Percentiles rank a stretch among this genome's conserved stretches.
These are phyloP conservation scores for Parafenestella ontariensis DNA, from an alignment of 2,329 filamentous ascomycete species.

Conservation along the genomic window DNA sequence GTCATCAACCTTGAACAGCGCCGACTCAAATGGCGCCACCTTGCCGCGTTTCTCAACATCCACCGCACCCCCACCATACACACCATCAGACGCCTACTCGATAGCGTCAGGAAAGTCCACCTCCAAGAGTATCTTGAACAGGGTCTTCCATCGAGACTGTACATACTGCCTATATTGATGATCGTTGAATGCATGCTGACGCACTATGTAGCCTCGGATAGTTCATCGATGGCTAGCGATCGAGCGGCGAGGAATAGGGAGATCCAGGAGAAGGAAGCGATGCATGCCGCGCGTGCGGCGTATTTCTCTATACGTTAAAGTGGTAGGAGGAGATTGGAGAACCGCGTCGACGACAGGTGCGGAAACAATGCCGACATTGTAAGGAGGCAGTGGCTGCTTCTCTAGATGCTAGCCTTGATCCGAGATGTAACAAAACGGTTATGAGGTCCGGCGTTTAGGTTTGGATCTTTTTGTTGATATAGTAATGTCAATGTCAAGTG, in stretches of 20 bases:
- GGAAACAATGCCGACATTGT: neutral
- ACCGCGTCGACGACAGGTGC: too few species aligned
- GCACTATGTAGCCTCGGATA: conserved; percentile 1
- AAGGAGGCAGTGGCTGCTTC: too few species aligned
- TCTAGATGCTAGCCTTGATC: too few species aligned
- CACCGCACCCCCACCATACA: conserved; percentile 16
- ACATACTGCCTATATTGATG: neutral
- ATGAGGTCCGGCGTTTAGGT: neutral
- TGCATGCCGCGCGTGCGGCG: conserved; percentile 15
- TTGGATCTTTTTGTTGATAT: neutral
- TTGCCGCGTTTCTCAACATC: conserved; percentile 3
- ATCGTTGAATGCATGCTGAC: neutral
- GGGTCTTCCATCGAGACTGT: conserved; percentile 21
- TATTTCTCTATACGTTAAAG: conserved; percentile 11
- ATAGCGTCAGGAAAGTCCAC: conserved; percentile 16
- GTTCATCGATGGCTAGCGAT: neutral
- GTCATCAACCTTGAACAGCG: conserved; percentile 1
- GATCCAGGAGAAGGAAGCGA: conserved; percentile 6
- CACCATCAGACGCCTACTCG: conserved; percentile 13
- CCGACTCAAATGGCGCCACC: neutral
- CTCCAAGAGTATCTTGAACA: conserved; percentile 20
- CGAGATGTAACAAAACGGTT: neutral
- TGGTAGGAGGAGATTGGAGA: neutral
- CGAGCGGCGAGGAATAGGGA: conserved; percentile 4
- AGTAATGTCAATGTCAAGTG: neutral